Evolutionary conservation across 2,329 filamentous ascomycete genomes (phyloP).

Genomic region (Colletotrichum sojae): DNA sequence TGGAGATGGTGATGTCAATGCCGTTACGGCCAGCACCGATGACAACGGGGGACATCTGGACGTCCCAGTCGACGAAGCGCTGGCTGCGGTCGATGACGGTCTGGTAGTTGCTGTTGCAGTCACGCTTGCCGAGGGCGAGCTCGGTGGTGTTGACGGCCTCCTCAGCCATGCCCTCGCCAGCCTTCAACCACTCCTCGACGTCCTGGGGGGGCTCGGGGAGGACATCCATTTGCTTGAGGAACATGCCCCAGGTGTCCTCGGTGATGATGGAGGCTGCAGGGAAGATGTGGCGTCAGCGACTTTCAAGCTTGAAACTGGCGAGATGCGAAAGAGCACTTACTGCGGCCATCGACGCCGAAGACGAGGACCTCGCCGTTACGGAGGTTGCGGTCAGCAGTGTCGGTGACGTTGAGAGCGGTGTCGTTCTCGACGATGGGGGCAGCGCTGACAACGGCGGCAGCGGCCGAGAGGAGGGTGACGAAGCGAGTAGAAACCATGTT

Average conservation of each 20-base stretch:
- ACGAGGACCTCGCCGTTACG: constrained; percentile 22
- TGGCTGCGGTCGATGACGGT: constrained; percentile 21
- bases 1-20: constrained; percentile 33
- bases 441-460: constrained; percentile 22
- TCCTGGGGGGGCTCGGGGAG: constrained; percentile 1
- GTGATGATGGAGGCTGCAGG: constrained; percentile 6
- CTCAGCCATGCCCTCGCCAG: not conserved
- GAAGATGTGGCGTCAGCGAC: not conserved
- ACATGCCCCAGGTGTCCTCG: constrained; percentile 5
- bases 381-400: constrained; percentile 17
- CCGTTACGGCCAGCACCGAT: constrained; percentile 29
- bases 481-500: constrained; percentile 21
- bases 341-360: constrained; percentile 6
- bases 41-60: constrained; percentile 39
- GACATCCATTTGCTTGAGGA: not conserved
- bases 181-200: constrained; percentile 19
- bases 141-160: constrained; percentile 19
- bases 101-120: constrained; percentile 26
- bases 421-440: constrained; percentile 6
- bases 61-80: constrained; percentile 40
- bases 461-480: constrained; percentile 20
- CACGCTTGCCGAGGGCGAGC: constrained; percentile 10
- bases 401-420: constrained; percentile 2
- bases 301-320: not conserved
- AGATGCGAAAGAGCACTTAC: not conserved